phyloP scores from a whole-genome alignment of 2,329 filamentous ascomycete genomes.

The Fusarium neocosmosporiellum region DNA sequence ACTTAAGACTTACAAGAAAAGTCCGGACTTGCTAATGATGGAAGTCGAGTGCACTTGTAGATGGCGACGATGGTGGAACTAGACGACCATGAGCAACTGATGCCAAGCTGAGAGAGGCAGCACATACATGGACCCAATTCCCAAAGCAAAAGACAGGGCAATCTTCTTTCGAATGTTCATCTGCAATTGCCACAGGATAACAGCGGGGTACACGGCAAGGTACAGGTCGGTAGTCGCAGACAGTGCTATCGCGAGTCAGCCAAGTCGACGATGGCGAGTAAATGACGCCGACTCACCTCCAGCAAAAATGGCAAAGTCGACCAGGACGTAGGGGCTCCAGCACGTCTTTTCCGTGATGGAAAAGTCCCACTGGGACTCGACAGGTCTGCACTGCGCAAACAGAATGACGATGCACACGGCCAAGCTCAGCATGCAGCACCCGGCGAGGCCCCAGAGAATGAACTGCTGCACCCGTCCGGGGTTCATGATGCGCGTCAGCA shows the following conservation, averaged over 20 bases:
- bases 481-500: slow-evolving; percentile 53
- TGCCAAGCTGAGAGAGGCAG: background rate
- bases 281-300: slow-evolving; percentile 46
- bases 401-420: slow-evolving; percentile 53
- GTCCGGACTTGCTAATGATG: slow-evolving; percentile 41
- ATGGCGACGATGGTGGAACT: slow-evolving; percentile 44
- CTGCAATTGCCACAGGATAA: slow-evolving; percentile 51
- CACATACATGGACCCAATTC: slow-evolving; percentile 52
- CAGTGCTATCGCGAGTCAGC: slow-evolving; percentile 34
- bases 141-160: slow-evolving; percentile 51
- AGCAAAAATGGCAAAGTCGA: slow-evolving; percentile 54
- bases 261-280: rapidly evolving
- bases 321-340: slow-evolving; percentile 50
- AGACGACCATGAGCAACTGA: background rate
- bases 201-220: slow-evolving; percentile 54
- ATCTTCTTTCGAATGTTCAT: slow-evolving; percentile 55
- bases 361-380: slow-evolving; percentile 53
- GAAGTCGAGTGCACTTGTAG: slow-evolving; percentile 51
- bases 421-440: slow-evolving; percentile 45
- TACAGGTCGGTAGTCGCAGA: slow-evolving; percentile 55
- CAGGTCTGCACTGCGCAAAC: slow-evolving; percentile 56
- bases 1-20: slow-evolving; percentile 34
- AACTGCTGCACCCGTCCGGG: slow-evolving; percentile 47
- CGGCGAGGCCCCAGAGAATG: slow-evolving; percentile 52
- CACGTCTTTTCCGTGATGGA: slow-evolving; percentile 47